Percentiles rank a stretch among this genome's conserved stretches.
Conservation (phyloP, 371 early-diverging fungal genomes). For the Mucor sp. region DNA sequence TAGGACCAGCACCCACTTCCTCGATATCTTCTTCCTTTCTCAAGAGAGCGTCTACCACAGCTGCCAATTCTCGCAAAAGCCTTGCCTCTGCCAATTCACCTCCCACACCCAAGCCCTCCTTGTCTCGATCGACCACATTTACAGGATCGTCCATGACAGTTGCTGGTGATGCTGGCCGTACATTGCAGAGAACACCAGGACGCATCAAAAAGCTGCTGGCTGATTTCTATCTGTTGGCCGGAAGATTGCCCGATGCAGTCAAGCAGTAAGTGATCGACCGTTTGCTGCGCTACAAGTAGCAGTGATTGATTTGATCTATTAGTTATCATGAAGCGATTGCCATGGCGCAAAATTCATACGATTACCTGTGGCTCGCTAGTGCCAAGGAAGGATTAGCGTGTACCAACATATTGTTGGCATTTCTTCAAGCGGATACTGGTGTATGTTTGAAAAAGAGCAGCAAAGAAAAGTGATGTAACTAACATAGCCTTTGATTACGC, state of each 20-base stretch:
- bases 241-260: conserved; percentile 76
- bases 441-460: neutral
- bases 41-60: conserved; percentile 25
- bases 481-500: neutral
- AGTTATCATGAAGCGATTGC: conserved; percentile 77
- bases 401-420: conserved; percentile 61
- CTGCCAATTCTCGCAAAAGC: neutral
- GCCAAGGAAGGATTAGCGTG: conserved; percentile 76
- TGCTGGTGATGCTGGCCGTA: conserved; percentile 73
- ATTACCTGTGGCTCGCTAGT: conserved; percentile 80
- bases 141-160: conserved; percentile 25
- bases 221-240: conserved; percentile 80
- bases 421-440: conserved; percentile 66
- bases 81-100: conserved; percentile 8
- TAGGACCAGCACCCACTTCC: conserved; percentile 12
- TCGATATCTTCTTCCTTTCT: conserved; percentile 22
- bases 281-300: neutral
- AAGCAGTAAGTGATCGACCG: conserved; percentile 44
- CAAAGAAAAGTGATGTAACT: neutral
- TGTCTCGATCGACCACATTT: conserved; percentile 23
- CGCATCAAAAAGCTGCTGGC: conserved; percentile 77
- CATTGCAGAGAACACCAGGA: conserved; percentile 66
- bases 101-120: conserved; percentile 26
- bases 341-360: conserved; percentile 62
- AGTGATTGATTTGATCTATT: neutral